These are phyloP conservation scores for Schrenkiella parvula DNA, from an alignment of 345 rosid genomes.

Conservation along the genomic window DNA sequence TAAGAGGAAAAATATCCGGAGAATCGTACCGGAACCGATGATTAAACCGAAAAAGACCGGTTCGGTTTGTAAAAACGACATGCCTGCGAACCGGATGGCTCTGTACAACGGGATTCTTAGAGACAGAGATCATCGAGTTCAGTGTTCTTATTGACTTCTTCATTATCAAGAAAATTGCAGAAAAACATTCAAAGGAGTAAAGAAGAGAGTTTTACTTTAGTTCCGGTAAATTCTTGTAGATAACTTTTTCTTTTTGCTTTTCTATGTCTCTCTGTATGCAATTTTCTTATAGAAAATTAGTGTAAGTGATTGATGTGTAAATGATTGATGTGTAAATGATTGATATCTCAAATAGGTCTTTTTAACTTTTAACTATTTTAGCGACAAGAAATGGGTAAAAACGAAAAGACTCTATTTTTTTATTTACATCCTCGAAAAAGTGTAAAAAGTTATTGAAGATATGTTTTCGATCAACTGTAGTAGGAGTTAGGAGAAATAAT, in stretches of 20 bases:
- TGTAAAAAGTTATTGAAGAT: neutral
- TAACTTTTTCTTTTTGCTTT: neutral
- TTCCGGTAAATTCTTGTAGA: neutral
- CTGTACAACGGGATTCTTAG: slow-evolving; percentile 64
- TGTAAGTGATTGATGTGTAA: slow-evolving; percentile 21
- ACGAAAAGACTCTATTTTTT: neutral
- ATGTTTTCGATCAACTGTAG: neutral
- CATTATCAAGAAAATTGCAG: neutral
- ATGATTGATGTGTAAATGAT: slow-evolving; percentile 24
- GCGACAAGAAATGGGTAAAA: neutral
- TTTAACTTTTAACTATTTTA: neutral
- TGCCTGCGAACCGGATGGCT: slow-evolving; percentile 60
- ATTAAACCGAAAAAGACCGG: slow-evolving; percentile 16
- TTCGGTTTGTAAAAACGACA: slow-evolving; percentile 41
- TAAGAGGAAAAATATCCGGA: slow-evolving; percentile 25
- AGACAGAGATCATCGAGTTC: slow-evolving; percentile 44
- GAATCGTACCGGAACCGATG: slow-evolving; percentile 20
- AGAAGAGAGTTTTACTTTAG: neutral
- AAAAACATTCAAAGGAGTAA: too few relatives aligned
- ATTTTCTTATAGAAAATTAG: neutral
- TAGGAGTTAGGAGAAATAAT: neutral
- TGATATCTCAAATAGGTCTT: slow-evolving; percentile 6
- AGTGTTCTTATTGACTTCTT: slow-evolving; percentile 41
- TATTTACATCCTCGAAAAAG: neutral
- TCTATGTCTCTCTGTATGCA: neutral